A percentile compares a stretch with the other conserved stretches of the same genome.
Conservation (phyloP, 2,329 filamentous ascomycete genomes). For the Pseudogymnoascus sp. region DNA sequence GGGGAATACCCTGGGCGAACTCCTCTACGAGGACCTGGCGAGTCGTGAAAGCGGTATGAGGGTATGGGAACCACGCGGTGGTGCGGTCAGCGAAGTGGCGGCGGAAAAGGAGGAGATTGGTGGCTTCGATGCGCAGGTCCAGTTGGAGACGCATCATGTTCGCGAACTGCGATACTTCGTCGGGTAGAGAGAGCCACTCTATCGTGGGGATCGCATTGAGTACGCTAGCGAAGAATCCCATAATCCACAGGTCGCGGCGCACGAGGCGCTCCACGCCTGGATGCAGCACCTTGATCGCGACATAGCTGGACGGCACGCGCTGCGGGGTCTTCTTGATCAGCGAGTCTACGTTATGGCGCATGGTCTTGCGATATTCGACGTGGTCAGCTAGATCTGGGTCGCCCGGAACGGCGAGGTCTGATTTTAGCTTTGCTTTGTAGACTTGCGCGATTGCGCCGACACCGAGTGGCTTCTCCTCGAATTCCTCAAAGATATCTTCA, state of each 20-base stretch:
- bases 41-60: constrained; percentile 86
- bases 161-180: constrained; percentile 88
- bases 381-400: constrained; percentile 45
- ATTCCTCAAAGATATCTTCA: constrained; percentile 92
- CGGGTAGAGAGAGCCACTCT: constrained; percentile 92
- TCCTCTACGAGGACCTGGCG: constrained; percentile 90
- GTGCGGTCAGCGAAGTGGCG: constrained; percentile 82
- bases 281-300: constrained; percentile 93
- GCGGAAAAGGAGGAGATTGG: constrained; percentile 81
- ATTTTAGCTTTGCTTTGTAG: constrained; percentile 87
- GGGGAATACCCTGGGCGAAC: constrained; percentile 87
- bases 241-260: constrained; percentile 84
- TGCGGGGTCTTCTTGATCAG: constrained; percentile 80
- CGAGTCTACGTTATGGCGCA: constrained; percentile 74
- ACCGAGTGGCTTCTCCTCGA: constrained; percentile 78
- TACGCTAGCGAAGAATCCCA: constrained; percentile 78
- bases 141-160: constrained; percentile 99
- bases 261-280: constrained; percentile 85
- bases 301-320: constrained; percentile 80
- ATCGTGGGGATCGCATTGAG: constrained; percentile 88
- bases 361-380: constrained; percentile 55
- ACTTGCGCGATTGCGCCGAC: constrained; percentile 97
- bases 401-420: constrained; percentile 59
- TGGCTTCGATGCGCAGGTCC: constrained; percentile 87
- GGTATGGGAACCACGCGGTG: constrained; percentile 95